These are phyloP conservation scores for Xylaria sp. DNA, from an alignment of 2,329 filamentous ascomycete genomes.

Conservation along the genomic window DNA sequence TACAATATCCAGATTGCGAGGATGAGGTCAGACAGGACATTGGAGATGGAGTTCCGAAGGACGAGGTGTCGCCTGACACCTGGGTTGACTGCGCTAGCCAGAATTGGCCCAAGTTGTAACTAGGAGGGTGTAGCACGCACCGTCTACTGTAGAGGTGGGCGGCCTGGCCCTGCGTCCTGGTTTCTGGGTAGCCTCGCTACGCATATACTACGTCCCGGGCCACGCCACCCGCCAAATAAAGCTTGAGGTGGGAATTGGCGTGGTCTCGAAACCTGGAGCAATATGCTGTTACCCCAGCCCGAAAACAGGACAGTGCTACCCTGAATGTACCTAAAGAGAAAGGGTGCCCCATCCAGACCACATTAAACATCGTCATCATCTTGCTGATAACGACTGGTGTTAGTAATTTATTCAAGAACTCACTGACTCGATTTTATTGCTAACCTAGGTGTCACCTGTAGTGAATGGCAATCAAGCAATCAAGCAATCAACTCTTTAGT, in stretches of 20 bases:
- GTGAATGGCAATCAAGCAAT: neutral
- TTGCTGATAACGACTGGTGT: neutral
- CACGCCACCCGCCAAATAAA: neutral
- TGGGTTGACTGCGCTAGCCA: constrained; percentile 1
- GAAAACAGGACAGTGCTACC: neutral
- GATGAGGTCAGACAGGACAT: neutral
- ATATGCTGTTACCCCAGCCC: constrained; percentile 10
- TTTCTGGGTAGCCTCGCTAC: neutral
- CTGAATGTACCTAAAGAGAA: constrained; percentile 4
- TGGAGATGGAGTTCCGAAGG: neutral
- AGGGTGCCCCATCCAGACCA: constrained; percentile 2
- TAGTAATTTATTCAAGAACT: neutral
- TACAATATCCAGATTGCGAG: neutral
- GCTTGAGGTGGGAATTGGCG: constrained; percentile 9
- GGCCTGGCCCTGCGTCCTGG: neutral
- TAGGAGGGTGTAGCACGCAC: too few species aligned
- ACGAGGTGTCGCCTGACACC: constrained; percentile 5
- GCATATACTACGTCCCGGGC: too few species aligned
- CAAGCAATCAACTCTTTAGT: constrained; percentile 5
- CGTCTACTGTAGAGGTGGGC: neutral
- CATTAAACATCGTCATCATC: constrained; percentile 16
- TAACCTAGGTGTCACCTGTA: neutral
- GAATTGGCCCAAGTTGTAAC: neutral
- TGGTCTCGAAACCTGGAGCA: constrained; percentile 27
- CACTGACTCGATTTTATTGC: neutral